Evolutionary conservation across 306 rosid species (phyloP).

Genomic region (Quercus wislizeni): DNA sequence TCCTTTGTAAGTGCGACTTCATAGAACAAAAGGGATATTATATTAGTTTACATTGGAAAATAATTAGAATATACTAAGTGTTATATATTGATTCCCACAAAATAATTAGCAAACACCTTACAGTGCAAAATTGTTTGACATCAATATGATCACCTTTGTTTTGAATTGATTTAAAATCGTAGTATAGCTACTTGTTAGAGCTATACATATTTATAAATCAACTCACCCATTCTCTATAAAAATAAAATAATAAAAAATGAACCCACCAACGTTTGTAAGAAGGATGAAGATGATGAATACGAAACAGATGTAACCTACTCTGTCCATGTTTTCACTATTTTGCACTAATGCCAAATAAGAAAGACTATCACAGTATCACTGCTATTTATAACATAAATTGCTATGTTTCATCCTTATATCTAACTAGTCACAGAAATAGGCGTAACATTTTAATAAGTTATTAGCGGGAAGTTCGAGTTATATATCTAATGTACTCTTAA

Average conservation of each 20-base stretch:
- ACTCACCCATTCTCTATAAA: not conserved
- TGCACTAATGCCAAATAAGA: not conserved
- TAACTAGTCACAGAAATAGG: too few species aligned
- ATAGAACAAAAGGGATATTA: not conserved
- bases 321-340: not conserved
- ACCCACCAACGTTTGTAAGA: not conserved
- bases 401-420: not conserved
- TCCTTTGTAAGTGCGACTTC: too few species aligned
- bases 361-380: not conserved
- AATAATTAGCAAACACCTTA: too few species aligned
- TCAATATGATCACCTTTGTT: not conserved
- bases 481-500: too few species aligned
- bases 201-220: not conserved
- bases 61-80: too few species aligned
- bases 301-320: not conserved
- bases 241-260: not conserved
- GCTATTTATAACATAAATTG: not conserved
- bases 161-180: not conserved
- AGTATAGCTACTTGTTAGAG: not conserved
- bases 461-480: too few species aligned
- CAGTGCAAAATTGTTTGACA: not conserved
- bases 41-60: too few species aligned
- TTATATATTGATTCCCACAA: too few species aligned
- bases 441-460: too few species aligned
- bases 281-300: not conserved